phyloP scores from a whole-genome alignment of 2,329 filamentous ascomycete species.

The Delphinella strobiligena region DNA sequence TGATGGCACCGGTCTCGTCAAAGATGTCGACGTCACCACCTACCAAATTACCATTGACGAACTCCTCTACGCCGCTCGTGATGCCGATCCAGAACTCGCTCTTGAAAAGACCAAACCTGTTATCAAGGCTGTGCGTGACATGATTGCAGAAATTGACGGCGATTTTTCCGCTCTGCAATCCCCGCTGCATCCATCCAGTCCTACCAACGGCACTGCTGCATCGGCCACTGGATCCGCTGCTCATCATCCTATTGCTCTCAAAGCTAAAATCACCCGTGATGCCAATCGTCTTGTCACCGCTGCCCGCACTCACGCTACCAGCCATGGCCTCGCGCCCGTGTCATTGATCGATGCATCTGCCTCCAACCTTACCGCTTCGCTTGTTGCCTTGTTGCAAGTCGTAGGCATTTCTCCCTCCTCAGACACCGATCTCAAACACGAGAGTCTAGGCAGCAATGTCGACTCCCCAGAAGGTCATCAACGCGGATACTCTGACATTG shows the following conservation, averaged over 20 bases:
- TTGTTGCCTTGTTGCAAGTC: conserved; percentile 72
- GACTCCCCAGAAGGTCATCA: conserved; percentile 3
- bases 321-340: conserved; percentile 80
- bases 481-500: not conserved
- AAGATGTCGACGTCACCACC: conserved; percentile 84
- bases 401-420: conserved; percentile 76
- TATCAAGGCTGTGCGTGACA: conserved; percentile 67
- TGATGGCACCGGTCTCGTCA: conserved; percentile 63
- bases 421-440: conserved; percentile 62
- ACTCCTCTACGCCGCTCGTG: conserved; percentile 64
- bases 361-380: conserved; percentile 72
- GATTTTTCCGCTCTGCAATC: conserved; percentile 31
- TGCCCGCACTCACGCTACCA: conserved; percentile 76
- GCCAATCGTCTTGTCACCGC: conserved; percentile 94
- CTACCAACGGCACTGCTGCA: too few relatives aligned
- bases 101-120: conserved; percentile 81
- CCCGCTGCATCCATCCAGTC: conserved; percentile 6
- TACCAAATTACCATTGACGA: conserved; percentile 95
- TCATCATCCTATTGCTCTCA: conserved; percentile 42
- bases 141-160: conserved; percentile 63
- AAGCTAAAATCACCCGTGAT: conserved; percentile 74
- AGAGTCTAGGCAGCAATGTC: conserved; percentile 45
- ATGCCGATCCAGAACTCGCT: conserved; percentile 59
- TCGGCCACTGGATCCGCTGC: too few relatives aligned
- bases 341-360: conserved; percentile 87